phyloP scores from a whole-genome alignment of 306 rosid genomes.

The Begonia loranthoides region DNA sequence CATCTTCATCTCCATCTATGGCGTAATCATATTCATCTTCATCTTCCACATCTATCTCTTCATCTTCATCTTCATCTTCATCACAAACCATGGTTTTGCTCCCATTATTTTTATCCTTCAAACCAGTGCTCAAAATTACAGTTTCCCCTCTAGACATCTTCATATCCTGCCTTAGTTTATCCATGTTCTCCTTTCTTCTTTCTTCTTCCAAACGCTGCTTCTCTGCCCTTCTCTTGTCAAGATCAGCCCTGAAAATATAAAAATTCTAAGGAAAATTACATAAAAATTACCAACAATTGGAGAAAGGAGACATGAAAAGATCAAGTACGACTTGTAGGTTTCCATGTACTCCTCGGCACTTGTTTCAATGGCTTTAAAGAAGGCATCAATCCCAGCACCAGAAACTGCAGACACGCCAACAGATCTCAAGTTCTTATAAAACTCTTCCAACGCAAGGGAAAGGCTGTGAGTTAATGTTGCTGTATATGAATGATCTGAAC shows the following conservation, averaged over 20 bases:
- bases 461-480: conserved; percentile 62
- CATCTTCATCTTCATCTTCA: conserved; percentile 27
- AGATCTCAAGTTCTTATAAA: conserved; percentile 60
- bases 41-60: conserved; percentile 17
- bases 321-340: conserved; percentile 34
- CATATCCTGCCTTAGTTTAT: conserved; percentile 61
- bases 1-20: conserved; percentile 44
- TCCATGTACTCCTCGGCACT: conserved; percentile 77
- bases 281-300: not conserved
- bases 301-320: not conserved
- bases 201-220: conserved; percentile 74
- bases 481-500: conserved; percentile 41
- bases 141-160: conserved; percentile 46
- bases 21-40: conserved; percentile 36
- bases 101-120: conserved; percentile 32
- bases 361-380: conserved; percentile 55
- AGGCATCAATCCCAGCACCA: conserved; percentile 59
- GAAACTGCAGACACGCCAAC: conserved; percentile 80
- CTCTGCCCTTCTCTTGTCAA: conserved; percentile 67
- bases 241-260: conserved; percentile 46
- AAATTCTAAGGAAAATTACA: conserved; percentile 1
- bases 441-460: conserved; percentile 63
- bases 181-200: conserved; percentile 57
- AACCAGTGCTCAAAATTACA: conserved; percentile 66
- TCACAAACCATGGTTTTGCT: conserved; percentile 32